Conservation (phyloP, 2,329 filamentous ascomycete genomes). For the Fusarium sp. region DNA sequence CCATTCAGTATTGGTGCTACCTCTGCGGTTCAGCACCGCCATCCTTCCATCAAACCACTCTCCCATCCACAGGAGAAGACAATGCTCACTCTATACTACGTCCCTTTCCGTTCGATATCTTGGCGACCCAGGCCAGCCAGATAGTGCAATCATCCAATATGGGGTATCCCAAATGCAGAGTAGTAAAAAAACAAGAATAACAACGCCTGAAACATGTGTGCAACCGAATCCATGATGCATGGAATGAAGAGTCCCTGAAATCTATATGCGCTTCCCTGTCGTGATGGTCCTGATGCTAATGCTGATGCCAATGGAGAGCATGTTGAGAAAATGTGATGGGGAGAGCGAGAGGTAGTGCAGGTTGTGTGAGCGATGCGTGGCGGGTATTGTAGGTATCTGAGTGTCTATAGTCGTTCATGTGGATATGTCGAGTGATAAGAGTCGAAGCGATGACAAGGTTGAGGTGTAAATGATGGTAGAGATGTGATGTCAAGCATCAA, state of each 20-base stretch:
- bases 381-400: constrained; percentile 10
- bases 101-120: neutral
- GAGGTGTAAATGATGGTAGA: constrained; percentile 2
- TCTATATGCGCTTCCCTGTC: constrained; percentile 45
- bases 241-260: constrained; percentile 16
- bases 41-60: constrained; percentile 23
- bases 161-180: constrained; percentile 47
- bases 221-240: constrained; percentile 15
- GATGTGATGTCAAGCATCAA: constrained; percentile 1
- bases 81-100: constrained; percentile 14
- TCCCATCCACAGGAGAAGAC: constrained; percentile 13
- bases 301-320: constrained; percentile 20
- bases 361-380: constrained; percentile 8
- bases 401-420: constrained; percentile 44
- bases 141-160: constrained; percentile 35
- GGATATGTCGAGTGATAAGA: constrained; percentile 32
- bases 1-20: constrained; percentile 54
- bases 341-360: constrained; percentile 4
- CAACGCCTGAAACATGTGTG: constrained; percentile 40
- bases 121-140: constrained; percentile 9
- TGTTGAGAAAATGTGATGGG: constrained; percentile 12
- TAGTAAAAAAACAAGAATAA: constrained; percentile 23
- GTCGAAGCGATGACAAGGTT: constrained; percentile 25
- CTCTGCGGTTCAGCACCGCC: constrained; percentile 30
- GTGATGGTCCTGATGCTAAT: constrained; percentile 30